Conservation (phyloP, 768 basidiomycete genomes). For the Phlebiopsis flavidoalba region DNA sequence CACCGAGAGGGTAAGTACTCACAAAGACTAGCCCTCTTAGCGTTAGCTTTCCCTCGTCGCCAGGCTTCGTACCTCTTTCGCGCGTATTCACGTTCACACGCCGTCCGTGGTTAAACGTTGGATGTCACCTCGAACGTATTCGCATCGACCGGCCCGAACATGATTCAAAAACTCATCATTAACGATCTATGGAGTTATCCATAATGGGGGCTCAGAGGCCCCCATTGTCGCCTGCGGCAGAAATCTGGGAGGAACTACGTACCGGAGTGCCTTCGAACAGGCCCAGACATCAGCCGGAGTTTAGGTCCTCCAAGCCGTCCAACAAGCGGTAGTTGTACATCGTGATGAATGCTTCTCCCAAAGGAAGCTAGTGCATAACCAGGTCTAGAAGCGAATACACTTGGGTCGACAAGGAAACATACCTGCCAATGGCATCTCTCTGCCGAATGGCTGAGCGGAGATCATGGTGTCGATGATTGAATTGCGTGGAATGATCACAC, state of each 20-base stretch:
- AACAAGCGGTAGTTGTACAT: slow-evolving; percentile 41
- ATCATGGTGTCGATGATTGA: slow-evolving; percentile 43
- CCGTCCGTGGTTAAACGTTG: slow-evolving; percentile 32
- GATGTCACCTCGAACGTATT: slow-evolving; percentile 46
- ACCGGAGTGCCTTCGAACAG: slow-evolving; percentile 46
- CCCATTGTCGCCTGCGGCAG: too few species aligned
- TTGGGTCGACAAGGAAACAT: neutral
- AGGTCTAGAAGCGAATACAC: neutral
- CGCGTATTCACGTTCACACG: slow-evolving; percentile 38
- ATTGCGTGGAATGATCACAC: slow-evolving; percentile 46
- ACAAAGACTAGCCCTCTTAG: too few species aligned
- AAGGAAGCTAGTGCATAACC: slow-evolving; percentile 30
- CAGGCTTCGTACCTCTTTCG: slow-evolving; percentile 27
- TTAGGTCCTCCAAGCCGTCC: slow-evolving; percentile 39
- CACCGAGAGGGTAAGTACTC: neutral
- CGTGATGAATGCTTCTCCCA: slow-evolving; percentile 42
- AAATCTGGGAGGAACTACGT: slow-evolving; percentile 2
- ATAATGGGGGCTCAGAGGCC: neutral
- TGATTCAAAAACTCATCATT: slow-evolving; percentile 47
- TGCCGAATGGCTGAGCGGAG: slow-evolving; percentile 46
- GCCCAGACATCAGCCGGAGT: slow-evolving; percentile 33
- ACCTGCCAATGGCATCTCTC: slow-evolving; percentile 48
- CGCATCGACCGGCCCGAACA: slow-evolving; percentile 35
- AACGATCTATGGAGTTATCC: slow-evolving; percentile 31
- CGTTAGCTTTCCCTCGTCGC: slow-evolving; percentile 28